Percentiles rank a stretch among this genome's conserved stretches.
These are phyloP conservation scores for Tetragonia tetragonoides DNA, from an alignment of 148 eudicot species.

Conservation along the genomic window DNA sequence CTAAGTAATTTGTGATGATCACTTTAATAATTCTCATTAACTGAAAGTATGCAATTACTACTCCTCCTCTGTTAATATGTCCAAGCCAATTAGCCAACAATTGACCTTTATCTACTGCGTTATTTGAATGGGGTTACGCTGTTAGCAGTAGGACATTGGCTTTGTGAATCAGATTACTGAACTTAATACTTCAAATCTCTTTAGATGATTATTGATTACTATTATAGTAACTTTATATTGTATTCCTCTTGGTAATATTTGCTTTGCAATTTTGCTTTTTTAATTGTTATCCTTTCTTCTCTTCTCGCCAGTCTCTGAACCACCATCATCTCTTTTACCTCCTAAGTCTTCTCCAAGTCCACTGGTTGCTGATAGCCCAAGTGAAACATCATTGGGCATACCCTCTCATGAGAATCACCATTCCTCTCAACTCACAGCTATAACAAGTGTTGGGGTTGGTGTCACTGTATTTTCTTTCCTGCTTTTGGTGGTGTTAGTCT, in stretches of 20 bases:
- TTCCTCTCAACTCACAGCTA: conserved; percentile 49
- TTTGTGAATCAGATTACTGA: background rate
- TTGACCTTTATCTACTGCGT: background rate
- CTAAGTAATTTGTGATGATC: background rate
- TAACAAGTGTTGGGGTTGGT: conserved; percentile 63
- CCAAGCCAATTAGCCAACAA: background rate
- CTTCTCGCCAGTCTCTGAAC: conserved; percentile 39
- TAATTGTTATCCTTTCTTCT: conserved; percentile 12
- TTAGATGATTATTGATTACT: background rate
- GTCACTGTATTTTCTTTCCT: conserved; percentile 56
- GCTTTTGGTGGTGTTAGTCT: conserved; percentile 51
- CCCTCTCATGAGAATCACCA: conserved; percentile 44
- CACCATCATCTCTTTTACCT: conserved; percentile 43
- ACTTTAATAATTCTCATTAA: background rate
- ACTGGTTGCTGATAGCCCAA: conserved; percentile 56
- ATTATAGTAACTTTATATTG: background rate
- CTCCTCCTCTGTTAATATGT: background rate
- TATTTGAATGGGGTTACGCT: background rate
- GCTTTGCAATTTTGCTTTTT: background rate
- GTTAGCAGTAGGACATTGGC: background rate
- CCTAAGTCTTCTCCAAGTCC: conserved; percentile 69
- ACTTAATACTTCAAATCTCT: no score
- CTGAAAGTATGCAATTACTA: background rate
- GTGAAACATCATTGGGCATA: conserved; percentile 46
- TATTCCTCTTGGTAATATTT: background rate